These are phyloP conservation scores for Leccinum huronense DNA, from an alignment of 1,284 basidiomycete genomes.

Conservation along the genomic window DNA sequence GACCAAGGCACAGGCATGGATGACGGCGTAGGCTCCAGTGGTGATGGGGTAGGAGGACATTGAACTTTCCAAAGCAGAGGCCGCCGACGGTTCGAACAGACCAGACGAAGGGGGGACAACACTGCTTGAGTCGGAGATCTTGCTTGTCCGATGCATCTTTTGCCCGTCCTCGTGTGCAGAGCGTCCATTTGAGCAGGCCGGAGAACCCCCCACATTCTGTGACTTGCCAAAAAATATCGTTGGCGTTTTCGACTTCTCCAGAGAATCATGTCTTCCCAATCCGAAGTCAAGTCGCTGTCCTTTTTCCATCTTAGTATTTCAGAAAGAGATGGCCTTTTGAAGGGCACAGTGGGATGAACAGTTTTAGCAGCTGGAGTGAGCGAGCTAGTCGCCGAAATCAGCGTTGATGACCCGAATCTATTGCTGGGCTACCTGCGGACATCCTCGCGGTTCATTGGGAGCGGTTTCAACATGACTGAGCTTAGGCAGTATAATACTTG, in stretches of 20 bases:
- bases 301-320: constrained; percentile 57
- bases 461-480: constrained; percentile 44
- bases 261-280: constrained; percentile 61
- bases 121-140: constrained; percentile 33
- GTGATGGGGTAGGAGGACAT: constrained; percentile 45
- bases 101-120: constrained; percentile 24
- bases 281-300: constrained; percentile 51
- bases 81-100: constrained; percentile 18
- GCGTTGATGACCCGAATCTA: constrained; percentile 48
- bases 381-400: constrained; percentile 40
- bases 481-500: constrained; percentile 30
- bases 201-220: constrained; percentile 25
- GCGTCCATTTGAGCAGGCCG: constrained; percentile 28
- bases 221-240: constrained; percentile 39
- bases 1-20: constrained; percentile 67
- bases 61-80: constrained; percentile 24
- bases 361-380: constrained; percentile 34
- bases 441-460: constrained; percentile 72
- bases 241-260: constrained; percentile 46
- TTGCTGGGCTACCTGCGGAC: constrained; percentile 75
- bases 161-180: constrained; percentile 27
- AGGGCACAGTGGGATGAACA: constrained; percentile 31
- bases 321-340: constrained; percentile 62
- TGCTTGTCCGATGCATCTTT: constrained; percentile 33
- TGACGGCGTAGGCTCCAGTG: constrained; percentile 57